Base-by-base conservation (phyloP, 73 alveolate genomes). In the Tetrahymena borealis region DNA sequence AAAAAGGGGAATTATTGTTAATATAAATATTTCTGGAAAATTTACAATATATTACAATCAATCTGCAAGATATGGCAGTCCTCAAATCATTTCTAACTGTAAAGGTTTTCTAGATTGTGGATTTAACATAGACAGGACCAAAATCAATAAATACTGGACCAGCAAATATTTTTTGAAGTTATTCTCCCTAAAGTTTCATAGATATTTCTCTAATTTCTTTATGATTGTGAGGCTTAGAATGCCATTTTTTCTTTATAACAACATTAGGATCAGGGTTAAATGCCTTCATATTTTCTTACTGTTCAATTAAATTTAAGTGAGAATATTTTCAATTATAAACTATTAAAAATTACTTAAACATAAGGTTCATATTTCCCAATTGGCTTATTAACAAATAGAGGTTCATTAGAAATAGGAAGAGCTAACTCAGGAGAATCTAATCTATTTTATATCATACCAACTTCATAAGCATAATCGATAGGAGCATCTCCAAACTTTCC, bases 171-270 rank as follows among this genome's bases (percentile, higher is more conserved):
- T 96, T 97, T 91, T 98, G 96, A 39, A 98, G 96, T 94, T 97
- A 96, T 90, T 98, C 99, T 11, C 99, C 99, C 42, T 97, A 79
- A 20, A 98, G 96, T 92, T 97, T 98, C 91, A 95, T 96, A 77
- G 95, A 91, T 79, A 99, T 97, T 93, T 98, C 99, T 95, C 99
- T 97, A 8, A 97, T 95, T 91, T 98, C 99, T 91, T 98, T 98
- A 95, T 98, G 99, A 7, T 99, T 97, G 41, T 97, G 95, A 1
- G 99, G 99, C 90, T 95, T 96, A 11, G 97, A 94, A 92, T 96
- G 95, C 93, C 91, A 95, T 78, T 95, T 94, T 95, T 95, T 96
- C 90, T 91, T 96, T 38, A 97, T 95, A 24, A 96, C 94, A 78
- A 90, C 90, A 90, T 93, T 94, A 33, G 97, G 97, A 31, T 95